phyloP scores from a whole-genome alignment of 148 eudicot genomes.

The Beta vulgaris region DNA sequence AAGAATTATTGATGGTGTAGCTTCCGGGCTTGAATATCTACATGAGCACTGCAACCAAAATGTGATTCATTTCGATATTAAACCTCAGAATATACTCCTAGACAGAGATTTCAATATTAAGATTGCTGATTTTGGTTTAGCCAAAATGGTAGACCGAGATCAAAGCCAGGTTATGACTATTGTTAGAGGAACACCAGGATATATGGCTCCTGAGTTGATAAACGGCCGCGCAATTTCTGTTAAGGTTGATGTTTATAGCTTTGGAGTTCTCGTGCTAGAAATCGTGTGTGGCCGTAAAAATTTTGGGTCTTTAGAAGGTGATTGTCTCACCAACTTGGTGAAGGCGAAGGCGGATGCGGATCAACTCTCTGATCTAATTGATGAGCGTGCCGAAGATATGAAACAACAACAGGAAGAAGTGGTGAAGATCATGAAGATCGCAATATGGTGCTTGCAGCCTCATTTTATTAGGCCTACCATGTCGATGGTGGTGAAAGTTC shows the following conservation, averaged over 20 bases:
- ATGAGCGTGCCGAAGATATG: constrained; percentile 2
- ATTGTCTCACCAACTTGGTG: constrained; percentile 10
- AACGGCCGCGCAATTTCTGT: constrained; percentile 12
- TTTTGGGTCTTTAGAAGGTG: neutral
- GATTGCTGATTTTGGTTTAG: constrained; percentile 25
- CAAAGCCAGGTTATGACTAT: constrained; percentile 11
- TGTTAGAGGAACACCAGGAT: constrained; percentile 18
- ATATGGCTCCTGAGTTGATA: constrained; percentile 26
- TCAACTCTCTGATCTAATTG: constrained; percentile 13
- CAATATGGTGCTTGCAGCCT: constrained; percentile 27
- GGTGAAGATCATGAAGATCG: constrained; percentile 24
- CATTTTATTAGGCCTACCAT: constrained; percentile 25
- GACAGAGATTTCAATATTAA: constrained; percentile 15
- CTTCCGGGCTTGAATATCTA: constrained; percentile 30
- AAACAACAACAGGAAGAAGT: constrained; percentile 17
- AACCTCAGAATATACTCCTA: constrained; percentile 22
- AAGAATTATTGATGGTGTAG: constrained; percentile 32
- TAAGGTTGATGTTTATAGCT: constrained; percentile 31
- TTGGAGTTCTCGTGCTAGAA: constrained; percentile 29
- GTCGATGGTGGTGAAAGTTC: constrained; percentile 24
- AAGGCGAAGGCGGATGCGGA: constrained; percentile 10
- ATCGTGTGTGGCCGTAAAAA: constrained; percentile 23
- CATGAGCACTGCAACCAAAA: constrained; percentile 16
- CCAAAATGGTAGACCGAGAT: constrained; percentile 17
- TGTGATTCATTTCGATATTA: constrained; percentile 23